Evolutionary conservation across 192 early-diverging fungal species (phyloP).

Genomic region (Obelidium mucronatum): DNA sequence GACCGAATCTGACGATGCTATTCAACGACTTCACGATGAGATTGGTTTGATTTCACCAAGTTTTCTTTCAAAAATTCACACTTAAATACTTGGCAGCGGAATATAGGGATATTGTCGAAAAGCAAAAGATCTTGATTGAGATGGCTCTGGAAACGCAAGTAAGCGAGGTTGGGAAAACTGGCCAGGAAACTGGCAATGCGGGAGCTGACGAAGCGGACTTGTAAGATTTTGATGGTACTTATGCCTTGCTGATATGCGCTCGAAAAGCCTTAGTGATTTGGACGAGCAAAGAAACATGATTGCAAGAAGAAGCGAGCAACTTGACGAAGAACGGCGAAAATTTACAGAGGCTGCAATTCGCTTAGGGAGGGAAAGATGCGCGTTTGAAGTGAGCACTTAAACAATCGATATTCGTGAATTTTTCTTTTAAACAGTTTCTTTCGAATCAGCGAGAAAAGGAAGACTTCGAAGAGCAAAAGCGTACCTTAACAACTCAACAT

Average conservation of each 20-base stretch:
- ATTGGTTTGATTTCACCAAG: slow-evolving; percentile 4
- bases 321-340: slow-evolving; percentile 68
- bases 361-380: slow-evolving; percentile 71
- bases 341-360: slow-evolving; percentile 77
- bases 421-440: not conserved
- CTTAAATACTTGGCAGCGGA: slow-evolving; percentile 37
- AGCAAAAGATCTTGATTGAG: slow-evolving; percentile 51
- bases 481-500: not conserved
- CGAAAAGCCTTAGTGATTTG: slow-evolving; percentile 15
- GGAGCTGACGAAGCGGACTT: no score
- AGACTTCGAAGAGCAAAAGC: slow-evolving; percentile 24
- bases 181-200: no score
- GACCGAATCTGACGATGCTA: not conserved
- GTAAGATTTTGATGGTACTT: slow-evolving; percentile 1
- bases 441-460: slow-evolving; percentile 20
- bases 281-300: slow-evolving; percentile 43
- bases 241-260: not conserved
- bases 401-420: not conserved
- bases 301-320: slow-evolving; percentile 53
- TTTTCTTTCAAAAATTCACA: not conserved
- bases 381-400: slow-evolving; percentile 36
- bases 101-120: slow-evolving; percentile 58
- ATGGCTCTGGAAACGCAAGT: slow-evolving; percentile 35
- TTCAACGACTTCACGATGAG: slow-evolving; percentile 3
- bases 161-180: not conserved